phyloP scores from a whole-genome alignment of 2,329 filamentous ascomycete species.

The Aspergillus alliaceus region DNA sequence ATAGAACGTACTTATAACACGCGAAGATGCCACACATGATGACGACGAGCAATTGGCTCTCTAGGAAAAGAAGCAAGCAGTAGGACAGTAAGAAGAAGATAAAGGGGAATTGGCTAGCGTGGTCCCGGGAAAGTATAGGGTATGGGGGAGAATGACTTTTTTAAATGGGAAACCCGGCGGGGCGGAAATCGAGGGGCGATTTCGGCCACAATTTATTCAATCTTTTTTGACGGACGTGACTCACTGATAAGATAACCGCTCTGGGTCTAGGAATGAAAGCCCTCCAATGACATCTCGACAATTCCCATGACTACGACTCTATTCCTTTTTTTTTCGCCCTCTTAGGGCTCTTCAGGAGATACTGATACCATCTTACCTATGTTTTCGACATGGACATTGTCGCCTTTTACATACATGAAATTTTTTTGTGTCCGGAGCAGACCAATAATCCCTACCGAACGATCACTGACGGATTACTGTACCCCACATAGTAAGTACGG shows the following conservation, averaged over 20 bases:
- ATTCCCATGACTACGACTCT: neutral
- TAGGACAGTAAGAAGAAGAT: conserved; percentile 6
- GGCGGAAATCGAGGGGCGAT: conserved; percentile 27
- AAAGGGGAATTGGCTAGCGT: conserved; percentile 20
- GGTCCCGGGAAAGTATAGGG: conserved; percentile 15
- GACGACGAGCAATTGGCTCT: conserved; percentile 35
- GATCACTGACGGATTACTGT: neutral
- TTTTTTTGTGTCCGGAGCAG: neutral
- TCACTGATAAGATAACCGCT: conserved; percentile 29
- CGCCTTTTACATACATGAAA: too few species aligned
- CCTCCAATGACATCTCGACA: neutral
- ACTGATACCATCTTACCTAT: too few species aligned
- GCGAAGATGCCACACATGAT: conserved; percentile 97
- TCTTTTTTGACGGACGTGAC: conserved; percentile 24
- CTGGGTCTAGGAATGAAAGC: neutral
- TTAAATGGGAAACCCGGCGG: conserved; percentile 21
- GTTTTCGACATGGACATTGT: too few species aligned
- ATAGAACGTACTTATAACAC: conserved; percentile 74
- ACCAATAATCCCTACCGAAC: neutral
- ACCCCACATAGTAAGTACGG: conserved; percentile 1
- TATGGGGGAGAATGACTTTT: conserved; percentile 22
- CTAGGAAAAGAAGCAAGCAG: conserved; percentile 11
- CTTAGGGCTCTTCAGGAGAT: neutral
- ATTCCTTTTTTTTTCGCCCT: too few species aligned
- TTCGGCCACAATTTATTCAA: conserved; percentile 22